Evolutionary conservation across 2,329 filamentous ascomycete species (phyloP).

Genomic region (Penicillium sp.): DNA sequence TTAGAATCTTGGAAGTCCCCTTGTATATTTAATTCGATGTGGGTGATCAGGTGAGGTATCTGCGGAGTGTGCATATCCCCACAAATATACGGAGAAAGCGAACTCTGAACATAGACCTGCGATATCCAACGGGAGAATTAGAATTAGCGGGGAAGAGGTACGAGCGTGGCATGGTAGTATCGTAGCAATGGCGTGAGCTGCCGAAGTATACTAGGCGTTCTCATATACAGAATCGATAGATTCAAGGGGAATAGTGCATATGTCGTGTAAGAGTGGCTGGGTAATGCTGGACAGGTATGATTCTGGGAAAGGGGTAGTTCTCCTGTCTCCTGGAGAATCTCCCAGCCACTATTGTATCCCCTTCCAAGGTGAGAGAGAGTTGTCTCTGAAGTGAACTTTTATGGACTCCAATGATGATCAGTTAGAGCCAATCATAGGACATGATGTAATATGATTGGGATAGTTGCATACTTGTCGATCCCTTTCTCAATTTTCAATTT

Average conservation of each 20-base stretch:
- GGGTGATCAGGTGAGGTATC: not conserved
- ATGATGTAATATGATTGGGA: not conserved
- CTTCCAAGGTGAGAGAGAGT: not conserved
- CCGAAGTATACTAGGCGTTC: not conserved
- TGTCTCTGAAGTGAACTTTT: not conserved
- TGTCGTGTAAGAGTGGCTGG: not conserved
- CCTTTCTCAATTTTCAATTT: not conserved
- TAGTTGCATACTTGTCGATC: constrained; percentile 6
- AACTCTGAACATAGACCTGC: not conserved
- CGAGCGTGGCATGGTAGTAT: not conserved
- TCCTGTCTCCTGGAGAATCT: not conserved
- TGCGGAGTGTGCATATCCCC: not conserved
- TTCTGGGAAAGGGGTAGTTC: not conserved
- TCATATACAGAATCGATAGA: not conserved
- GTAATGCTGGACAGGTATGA: not conserved
- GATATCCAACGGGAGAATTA: not conserved
- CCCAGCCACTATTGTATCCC: constrained; percentile 4
- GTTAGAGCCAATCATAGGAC: not conserved
- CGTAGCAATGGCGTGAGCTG: not conserved
- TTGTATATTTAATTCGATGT: not conserved
- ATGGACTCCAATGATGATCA: not conserved
- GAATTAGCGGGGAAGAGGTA: not conserved
- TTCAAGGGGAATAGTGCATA: not conserved
- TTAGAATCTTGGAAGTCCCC: not conserved
- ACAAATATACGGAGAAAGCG: too few species aligned